Conservation (phyloP, 2,329 filamentous ascomycete species). For the Orbilia ellipsospora region DNA sequence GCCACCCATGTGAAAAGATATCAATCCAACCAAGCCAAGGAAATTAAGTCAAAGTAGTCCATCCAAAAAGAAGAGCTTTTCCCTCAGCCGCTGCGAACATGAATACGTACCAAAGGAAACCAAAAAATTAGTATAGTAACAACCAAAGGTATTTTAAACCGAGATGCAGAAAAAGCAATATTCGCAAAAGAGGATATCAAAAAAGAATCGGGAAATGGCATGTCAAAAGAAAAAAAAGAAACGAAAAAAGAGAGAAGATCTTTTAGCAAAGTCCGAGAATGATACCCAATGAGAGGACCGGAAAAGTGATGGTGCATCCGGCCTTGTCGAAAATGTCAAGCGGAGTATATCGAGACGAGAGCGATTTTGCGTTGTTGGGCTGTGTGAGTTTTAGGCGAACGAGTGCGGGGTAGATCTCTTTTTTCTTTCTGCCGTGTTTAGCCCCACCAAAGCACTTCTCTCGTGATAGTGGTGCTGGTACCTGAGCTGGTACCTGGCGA, state of each 20-base stretch:
- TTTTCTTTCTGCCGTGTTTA: conserved; percentile 49
- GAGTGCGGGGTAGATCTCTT: conserved; percentile 53
- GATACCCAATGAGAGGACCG: conserved; percentile 39
- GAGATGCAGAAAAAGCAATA: conserved; percentile 34
- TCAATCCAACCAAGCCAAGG: too few species aligned
- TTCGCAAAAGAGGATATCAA: conserved; percentile 21
- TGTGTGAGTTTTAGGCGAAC: conserved; percentile 29
- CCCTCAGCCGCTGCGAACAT: conserved; percentile 20
- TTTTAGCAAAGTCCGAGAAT: conserved; percentile 30
- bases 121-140: conserved; percentile 14
- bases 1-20: conserved; percentile 32
- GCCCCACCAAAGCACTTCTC: conserved; percentile 29
- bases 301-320: conserved; percentile 45
- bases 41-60: too few species aligned
- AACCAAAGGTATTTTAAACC: conserved; percentile 36
- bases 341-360: conserved; percentile 51
- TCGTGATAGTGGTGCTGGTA: conserved; percentile 27
- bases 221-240: conserved; percentile 38
- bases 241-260: conserved; percentile 29
- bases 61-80: conserved; percentile 18
- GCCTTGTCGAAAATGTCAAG: conserved; percentile 30
- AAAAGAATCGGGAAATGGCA: conserved; percentile 18
- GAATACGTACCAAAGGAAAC: conserved; percentile 7
- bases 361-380: conserved; percentile 42
- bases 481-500: conserved; percentile 25